Evolutionary conservation across 441 rosid genomes (phyloP), one percentile per base, ranked within the genome.

Genomic region (Erodium trifolium): DNA sequence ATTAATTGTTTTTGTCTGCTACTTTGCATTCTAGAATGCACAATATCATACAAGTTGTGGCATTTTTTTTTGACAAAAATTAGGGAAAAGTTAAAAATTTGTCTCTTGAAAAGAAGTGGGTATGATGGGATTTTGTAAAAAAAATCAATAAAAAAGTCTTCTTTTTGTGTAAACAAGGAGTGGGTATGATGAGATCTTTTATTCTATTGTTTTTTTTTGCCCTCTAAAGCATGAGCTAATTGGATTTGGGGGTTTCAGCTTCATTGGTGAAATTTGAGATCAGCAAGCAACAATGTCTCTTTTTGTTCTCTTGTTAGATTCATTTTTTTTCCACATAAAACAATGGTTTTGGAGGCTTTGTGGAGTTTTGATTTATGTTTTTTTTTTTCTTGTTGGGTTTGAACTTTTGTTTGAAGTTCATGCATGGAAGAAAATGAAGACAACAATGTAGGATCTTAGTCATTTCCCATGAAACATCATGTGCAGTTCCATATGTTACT

Each of bases 191-290:
- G 63, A 55, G 10, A 7, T 41, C 9, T 16, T 55, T 17, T 55
- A 55, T 55, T 55, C 17, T 55, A 55, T 55, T 55, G 7, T 8
- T 41, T 41, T 2, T 55, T 17, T 55, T 55, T 5, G 63, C 63
- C 63, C 63, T 55, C 19, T 16, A 55, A 55, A 17, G 63, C 10
- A 14, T 55, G 62, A 55, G 62, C 23, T 55, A 55, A 55, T 55
- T 47, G 63, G 63, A 55, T 17, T 55, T 49, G 63, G 63, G 9
- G 63, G 63, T 55, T 55, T 55, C 63, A 55, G 55, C 55, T 49
- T 49, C 55, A 49, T 13, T 49, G 17, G 17, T n/a, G 5, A 14
- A 49, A 14, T 12, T n/a, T 49, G 55, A 49, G 55, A 49, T 49
- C 55, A 49, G 17, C 17, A 13, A 31, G 34, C 34, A 55, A 55